Conservation (phyloP, 306 rosid genomes). For the Alnus glutinosa region DNA sequence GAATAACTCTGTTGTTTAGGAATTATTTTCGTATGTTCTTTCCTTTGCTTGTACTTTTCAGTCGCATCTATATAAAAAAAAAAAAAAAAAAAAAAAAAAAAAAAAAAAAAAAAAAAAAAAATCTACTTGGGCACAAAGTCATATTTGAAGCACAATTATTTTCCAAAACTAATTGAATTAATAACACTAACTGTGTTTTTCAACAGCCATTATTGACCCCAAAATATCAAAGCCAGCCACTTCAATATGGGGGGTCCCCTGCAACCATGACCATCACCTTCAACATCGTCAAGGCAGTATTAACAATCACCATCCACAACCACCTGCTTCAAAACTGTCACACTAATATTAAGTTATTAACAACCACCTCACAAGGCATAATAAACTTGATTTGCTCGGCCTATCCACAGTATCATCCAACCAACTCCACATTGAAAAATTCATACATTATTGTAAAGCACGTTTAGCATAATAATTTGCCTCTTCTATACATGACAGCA, state of each 20-base stretch:
- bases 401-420: neutral
- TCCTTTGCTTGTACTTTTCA: too few species aligned
- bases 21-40: too few species aligned
- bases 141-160: too few species aligned
- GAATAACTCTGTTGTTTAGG: too few species aligned
- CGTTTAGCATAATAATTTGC: neutral
- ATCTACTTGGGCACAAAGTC: too few species aligned
- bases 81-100: too few species aligned
- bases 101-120: too few species aligned
- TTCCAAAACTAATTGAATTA: neutral
- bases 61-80: too few species aligned
- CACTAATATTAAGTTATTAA: neutral
- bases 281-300: neutral
- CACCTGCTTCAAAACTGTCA: neutral
- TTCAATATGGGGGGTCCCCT: too few species aligned
- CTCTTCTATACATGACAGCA: too few species aligned
- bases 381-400: neutral
- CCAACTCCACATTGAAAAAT: neutral
- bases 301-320: neutral
- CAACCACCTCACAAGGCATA: neutral
- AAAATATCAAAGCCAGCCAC: neutral
- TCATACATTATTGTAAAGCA: neutral
- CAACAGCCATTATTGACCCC: neutral
- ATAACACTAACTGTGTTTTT: neutral
- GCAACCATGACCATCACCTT: neutral